Evolutionary conservation across 257 asterid genomes (phyloP).

Genomic region (Buddleja alternifolia): DNA sequence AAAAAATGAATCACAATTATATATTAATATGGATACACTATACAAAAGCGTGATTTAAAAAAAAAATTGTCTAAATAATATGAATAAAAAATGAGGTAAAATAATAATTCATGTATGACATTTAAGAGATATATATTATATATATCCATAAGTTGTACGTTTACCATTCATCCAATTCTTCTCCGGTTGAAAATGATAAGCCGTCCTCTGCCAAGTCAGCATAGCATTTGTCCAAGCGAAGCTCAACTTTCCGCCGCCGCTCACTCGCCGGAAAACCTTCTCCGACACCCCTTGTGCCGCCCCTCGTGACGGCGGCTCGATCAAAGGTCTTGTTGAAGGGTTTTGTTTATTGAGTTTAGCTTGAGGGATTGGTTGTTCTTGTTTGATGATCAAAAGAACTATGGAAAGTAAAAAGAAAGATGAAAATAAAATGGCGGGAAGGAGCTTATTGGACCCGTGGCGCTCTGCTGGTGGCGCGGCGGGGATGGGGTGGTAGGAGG

Average conservation of each 20-base stretch:
- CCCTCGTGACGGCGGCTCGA: constrained; percentile 59
- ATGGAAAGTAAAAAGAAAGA: constrained; percentile 38
- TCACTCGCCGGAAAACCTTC: constrained; percentile 52
- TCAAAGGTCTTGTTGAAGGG: constrained; percentile 14
- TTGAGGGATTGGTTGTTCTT: constrained; percentile 21
- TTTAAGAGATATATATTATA: too few relatives aligned
- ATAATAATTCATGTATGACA: too few relatives aligned
- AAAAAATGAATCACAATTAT: constrained; percentile 21
- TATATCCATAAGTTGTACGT: too few relatives aligned
- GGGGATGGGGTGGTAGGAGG: constrained; percentile 45
- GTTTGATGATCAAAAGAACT: constrained; percentile 32
- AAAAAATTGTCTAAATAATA: too few relatives aligned
- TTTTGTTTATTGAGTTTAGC: constrained; percentile 11
- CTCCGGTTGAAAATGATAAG: constrained; percentile 77
- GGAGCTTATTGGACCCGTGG: constrained; percentile 35
- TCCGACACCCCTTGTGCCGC: constrained; percentile 78
- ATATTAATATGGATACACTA: background rate
- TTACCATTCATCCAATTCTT: constrained; percentile 92
- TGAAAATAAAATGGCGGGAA: constrained; percentile 46
- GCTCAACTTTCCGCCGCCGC: constrained; percentile 34
- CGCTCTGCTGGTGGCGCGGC: constrained; percentile 30
- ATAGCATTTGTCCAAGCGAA: constrained; percentile 71
- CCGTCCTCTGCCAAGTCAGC: constrained; percentile 84
- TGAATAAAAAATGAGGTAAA: too few relatives aligned
- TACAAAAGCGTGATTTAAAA: too few relatives aligned